phyloP scores from a whole-genome alignment of 495 filamentous ascomycete species.

The Hypoxylon crocopeplum region DNA sequence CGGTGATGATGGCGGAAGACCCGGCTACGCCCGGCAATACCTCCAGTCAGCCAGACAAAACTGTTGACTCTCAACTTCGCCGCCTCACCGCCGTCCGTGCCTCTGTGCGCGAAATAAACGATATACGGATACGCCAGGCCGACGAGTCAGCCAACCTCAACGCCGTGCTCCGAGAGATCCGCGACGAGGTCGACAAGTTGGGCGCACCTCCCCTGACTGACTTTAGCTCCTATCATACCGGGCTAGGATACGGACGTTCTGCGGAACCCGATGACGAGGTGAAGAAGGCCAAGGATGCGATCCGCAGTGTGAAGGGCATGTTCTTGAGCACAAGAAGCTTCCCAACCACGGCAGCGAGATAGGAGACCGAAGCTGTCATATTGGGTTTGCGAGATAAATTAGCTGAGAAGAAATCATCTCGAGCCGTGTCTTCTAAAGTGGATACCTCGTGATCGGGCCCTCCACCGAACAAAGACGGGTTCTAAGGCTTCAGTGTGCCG shows the following conservation, averaged over 20 bases:
- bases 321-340: conserved; percentile 79
- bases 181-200: conserved; percentile 54
- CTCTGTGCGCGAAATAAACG: conserved; percentile 60
- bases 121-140: conserved; percentile 48
- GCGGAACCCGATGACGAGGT: conserved; percentile 75
- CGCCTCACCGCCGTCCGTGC: conserved; percentile 46
- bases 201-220: conserved; percentile 43
- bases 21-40: conserved; percentile 49
- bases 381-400: background rate
- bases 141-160: conserved; percentile 49
- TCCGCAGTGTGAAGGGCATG: conserved; percentile 91
- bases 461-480: too few relatives aligned
- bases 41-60: conserved; percentile 49
- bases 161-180: conserved; percentile 53
- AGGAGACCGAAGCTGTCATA: conserved; percentile 12
- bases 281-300: conserved; percentile 78
- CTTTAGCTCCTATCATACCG: conserved; percentile 39
- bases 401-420: background rate
- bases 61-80: conserved; percentile 44
- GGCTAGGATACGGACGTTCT: conserved; percentile 54
- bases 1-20: conserved; percentile 41
- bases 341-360: conserved; percentile 46
- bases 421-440: too few relatives aligned
- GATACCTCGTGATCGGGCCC: too few relatives aligned
- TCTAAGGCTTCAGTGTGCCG: too few relatives aligned